Conservation (phyloP, 495 filamentous ascomycete species). For the Rostrohypoxylon terebratum region DNA sequence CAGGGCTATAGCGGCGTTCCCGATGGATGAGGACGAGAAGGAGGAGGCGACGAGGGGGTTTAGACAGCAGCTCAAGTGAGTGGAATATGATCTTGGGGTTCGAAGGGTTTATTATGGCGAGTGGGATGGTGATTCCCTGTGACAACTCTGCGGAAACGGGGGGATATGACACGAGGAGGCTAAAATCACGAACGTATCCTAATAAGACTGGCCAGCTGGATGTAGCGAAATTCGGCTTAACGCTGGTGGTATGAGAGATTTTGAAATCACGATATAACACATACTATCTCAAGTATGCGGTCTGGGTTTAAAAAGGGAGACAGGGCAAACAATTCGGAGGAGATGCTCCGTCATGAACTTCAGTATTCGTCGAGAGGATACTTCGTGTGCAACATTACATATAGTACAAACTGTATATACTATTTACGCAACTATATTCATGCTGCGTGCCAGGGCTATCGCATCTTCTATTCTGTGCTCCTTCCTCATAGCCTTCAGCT, state of each 20-base stretch:
- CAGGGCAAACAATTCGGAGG: background rate
- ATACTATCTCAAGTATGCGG: background rate
- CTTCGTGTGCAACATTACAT: conserved; percentile 32
- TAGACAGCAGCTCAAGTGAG: conserved; percentile 56
- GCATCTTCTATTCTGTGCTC: conserved; percentile 50
- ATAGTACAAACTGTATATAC: conserved; percentile 39
- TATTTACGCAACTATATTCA: conserved; percentile 33
- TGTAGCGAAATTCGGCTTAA: background rate
- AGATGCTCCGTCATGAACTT: background rate
- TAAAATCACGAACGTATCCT: background rate
- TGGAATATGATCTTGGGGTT: background rate
- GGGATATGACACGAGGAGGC: background rate
- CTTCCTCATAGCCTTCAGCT: conserved; percentile 58
- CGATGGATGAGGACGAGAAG: conserved; percentile 53
- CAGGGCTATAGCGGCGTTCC: conserved; percentile 52
- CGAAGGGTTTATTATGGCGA: background rate
- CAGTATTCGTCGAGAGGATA: conserved; percentile 7
- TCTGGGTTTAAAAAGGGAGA: background rate
- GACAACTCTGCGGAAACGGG: background rate
- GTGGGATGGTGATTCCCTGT: background rate
- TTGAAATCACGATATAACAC: background rate
- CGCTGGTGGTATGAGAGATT: background rate
- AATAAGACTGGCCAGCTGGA: background rate
- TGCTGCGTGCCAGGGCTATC: conserved; percentile 32
- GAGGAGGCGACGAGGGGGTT: conserved; percentile 55